phyloP scores from a whole-genome alignment of 768 basidiomycete species.

The Austroboletus festivus region DNA sequence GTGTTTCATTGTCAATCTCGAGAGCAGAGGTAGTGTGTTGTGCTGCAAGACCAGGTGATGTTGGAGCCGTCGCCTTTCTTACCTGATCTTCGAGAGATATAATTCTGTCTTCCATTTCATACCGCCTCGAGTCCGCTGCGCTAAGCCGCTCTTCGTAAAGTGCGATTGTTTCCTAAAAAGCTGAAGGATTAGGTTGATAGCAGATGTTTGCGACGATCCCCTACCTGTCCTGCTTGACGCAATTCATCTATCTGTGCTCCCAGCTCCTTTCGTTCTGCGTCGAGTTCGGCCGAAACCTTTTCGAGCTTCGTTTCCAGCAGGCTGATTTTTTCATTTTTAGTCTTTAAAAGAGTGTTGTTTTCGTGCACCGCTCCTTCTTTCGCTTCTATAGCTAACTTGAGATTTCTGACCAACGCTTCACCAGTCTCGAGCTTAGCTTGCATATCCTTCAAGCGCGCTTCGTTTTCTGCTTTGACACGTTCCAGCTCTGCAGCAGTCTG shows the following conservation, averaged over 20 bases:
- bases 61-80: conserved; percentile 28
- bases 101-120: conserved; percentile 72
- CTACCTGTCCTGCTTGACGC: conserved; percentile 82
- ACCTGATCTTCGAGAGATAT: conserved; percentile 54
- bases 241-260: conserved; percentile 77
- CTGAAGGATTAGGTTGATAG: background rate
- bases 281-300: conserved; percentile 44
- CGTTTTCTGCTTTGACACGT: conserved; percentile 44
- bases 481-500: conserved; percentile 41
- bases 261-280: conserved; percentile 65
- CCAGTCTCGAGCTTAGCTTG: conserved; percentile 45
- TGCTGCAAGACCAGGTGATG: conserved; percentile 34
- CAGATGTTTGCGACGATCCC: conserved; percentile 13
- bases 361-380: conserved; percentile 52
- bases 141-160: conserved; percentile 89
- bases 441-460: conserved; percentile 39
- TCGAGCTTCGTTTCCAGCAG: conserved; percentile 48
- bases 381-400: conserved; percentile 52
- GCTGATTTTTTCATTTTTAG: conserved; percentile 61
- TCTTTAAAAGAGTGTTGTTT: conserved; percentile 46
- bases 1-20: conserved; percentile 92
- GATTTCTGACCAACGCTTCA: conserved; percentile 40
- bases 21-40: conserved; percentile 62
- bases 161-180: conserved; percentile 81
- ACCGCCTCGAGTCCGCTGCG: conserved; percentile 63